Base-by-base conservation (phyloP, 2,329 filamentous ascomycete species). In the Polychaeton citri region DNA sequence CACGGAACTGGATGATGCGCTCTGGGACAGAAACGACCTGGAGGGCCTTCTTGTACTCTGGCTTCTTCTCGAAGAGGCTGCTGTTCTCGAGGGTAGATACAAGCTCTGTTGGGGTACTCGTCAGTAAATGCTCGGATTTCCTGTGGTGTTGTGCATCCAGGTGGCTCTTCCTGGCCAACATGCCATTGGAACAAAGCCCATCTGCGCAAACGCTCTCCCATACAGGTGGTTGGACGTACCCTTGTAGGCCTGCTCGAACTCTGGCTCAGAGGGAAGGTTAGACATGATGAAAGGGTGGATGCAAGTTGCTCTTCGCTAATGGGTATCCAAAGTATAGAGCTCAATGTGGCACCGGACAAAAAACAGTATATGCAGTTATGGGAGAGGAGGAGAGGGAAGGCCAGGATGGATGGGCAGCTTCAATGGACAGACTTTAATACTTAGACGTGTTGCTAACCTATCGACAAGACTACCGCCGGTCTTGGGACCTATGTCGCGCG, bases 161-260 rank as follows among this genome's bases (percentile, higher is more conserved):
- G n/a, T n/a, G n/a, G n/a, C n/a, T n/a, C n/a, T n/a, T n/a, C n/a
- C n/a, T n/a, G n/a, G n/a, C n/a, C n/a, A n/a, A n/a, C n/a, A n/a
- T n/a, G n/a, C n/a, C n/a, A n/a, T n/a, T n/a, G n/a, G n/a, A n/a
- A n/a, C n/a, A n/a, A n/a, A n/a, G n/a, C n/a, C n/a, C n/a, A n/a
- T n/a, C n/a, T n/a, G n/a, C n/a, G n/a, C n/a, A n/a, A n/a, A n/a
- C n/a, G n/a, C n/a, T n/a, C n/a, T n/a, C n/a, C n/a, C n/a, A n/a
- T n/a, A n/a, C n/a, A n/a, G n/a, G n/a, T n/a, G 9, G 28, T 13
- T 26, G 30, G 35, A 60, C 71, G 56, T 68, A 92, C 85, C 85
- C 63, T 86, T 84, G 76, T 93, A 93, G 57, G 88, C 88, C 76
- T 96, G 88, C 77, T 95, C 79, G 70, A 96, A 96, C 71, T 98